Evolutionary conservation across 805 yeast genomes (phyloP).

Genomic region (Saccharomyces jurei): DNA sequence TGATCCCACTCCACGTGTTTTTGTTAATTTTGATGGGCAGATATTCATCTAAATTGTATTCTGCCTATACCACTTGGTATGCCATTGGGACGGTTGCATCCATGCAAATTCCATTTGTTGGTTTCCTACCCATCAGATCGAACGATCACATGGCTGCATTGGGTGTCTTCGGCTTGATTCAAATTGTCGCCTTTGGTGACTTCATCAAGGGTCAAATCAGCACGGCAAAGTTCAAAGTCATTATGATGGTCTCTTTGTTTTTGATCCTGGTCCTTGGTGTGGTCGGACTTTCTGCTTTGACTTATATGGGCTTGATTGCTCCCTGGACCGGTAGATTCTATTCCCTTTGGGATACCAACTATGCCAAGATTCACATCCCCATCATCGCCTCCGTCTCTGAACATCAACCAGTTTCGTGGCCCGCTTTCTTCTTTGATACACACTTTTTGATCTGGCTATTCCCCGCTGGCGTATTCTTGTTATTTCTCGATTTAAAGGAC

Average conservation of each 20-base stretch:
- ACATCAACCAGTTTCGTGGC: slow-evolving; percentile 99
- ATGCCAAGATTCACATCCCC: slow-evolving; percentile 96
- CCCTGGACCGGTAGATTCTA: slow-evolving; percentile 99
- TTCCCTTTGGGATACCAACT: slow-evolving; percentile 95
- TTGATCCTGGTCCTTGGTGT: slow-evolving; percentile 56
- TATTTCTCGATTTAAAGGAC: slow-evolving; percentile 81
- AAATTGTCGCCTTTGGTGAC: slow-evolving; percentile 78
- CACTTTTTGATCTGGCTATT: slow-evolving; percentile 91
- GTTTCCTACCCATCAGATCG: slow-evolving; percentile 91
- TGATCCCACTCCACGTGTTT: slow-evolving; percentile 92
- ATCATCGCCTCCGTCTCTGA: slow-evolving; percentile 98
- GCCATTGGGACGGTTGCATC: slow-evolving; percentile 95
- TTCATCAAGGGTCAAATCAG: slow-evolving; percentile 71
- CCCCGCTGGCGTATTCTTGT: slow-evolving; percentile 92
- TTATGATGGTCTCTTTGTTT: slow-evolving; percentile 52
- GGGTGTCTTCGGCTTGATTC: slow-evolving; percentile 93
- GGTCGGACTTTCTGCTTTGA: slow-evolving; percentile 64
- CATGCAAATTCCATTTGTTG: slow-evolving; percentile 99
- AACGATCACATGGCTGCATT: slow-evolving; percentile 98
- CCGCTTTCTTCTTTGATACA: slow-evolving; percentile 91
- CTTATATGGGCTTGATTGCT: slow-evolving; percentile 88
- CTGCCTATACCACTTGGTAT: slow-evolving; percentile 95
- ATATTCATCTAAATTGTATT: slow-evolving; percentile 70
- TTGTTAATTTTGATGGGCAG: slow-evolving; percentile 91
- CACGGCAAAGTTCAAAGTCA: slow-evolving; percentile 60